Evolutionary conservation across 768 basidiomycete species (phyloP).

Genomic region (Macrolepiota dolichaula): DNA sequence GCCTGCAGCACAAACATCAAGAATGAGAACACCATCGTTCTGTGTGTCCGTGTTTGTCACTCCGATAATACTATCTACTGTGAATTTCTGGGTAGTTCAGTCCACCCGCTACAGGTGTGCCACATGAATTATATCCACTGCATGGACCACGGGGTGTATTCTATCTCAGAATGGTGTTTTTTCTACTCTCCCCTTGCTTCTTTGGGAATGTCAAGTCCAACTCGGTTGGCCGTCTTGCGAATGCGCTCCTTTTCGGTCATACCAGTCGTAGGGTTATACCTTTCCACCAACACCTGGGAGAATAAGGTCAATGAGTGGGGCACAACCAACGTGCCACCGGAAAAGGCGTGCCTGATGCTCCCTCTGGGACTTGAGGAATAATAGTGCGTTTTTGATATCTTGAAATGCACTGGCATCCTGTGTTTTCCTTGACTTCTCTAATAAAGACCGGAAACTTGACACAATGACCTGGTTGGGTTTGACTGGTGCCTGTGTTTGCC

Average conservation of each 20-base stretch:
- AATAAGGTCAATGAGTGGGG: not conserved
- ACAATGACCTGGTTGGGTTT: slow-evolving; percentile 39
- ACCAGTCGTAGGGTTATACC: slow-evolving; percentile 85
- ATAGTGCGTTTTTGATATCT: slow-evolving; percentile 56
- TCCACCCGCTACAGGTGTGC: not conserved
- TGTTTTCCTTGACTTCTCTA: slow-evolving; percentile 36
- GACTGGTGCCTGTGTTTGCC: slow-evolving; percentile 30
- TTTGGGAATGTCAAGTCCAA: slow-evolving; percentile 82
- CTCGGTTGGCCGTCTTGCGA: slow-evolving; percentile 79
- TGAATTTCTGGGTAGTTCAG: not conserved
- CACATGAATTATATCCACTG: not conserved
- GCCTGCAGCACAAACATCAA: slow-evolving; percentile 27
- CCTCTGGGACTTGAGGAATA: slow-evolving; percentile 71
- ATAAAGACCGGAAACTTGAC: slow-evolving; percentile 50
- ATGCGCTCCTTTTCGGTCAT: slow-evolving; percentile 79
- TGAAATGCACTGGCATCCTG: slow-evolving; percentile 27
- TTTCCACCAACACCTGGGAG: slow-evolving; percentile 66
- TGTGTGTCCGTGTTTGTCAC: slow-evolving; percentile 7
- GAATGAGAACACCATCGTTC: slow-evolving; percentile 4
- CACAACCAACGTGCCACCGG: not conserved
- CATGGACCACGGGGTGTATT: not conserved
- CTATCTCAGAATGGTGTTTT: not conserved
- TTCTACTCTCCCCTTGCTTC: slow-evolving; percentile 18
- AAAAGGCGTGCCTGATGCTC: slow-evolving; percentile 69
- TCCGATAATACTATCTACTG: not conserved